Base-by-base conservation (phyloP, 805 yeast species). In the Saccharomycopsis lassenensis region DNA sequence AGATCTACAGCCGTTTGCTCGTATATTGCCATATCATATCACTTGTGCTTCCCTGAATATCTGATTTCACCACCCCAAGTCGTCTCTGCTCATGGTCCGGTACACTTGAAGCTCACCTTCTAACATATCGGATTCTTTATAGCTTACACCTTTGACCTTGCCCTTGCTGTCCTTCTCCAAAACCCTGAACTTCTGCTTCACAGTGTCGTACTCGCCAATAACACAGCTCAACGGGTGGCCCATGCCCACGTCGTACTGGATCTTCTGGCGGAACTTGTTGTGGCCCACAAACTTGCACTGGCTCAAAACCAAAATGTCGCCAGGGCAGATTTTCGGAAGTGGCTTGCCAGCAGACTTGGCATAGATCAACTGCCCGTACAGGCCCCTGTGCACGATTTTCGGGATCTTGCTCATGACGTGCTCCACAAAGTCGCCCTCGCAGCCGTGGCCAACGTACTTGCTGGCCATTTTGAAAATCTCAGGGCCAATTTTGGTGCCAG, bases 91-190 rank as follows among this genome's bases (percentile, higher is more conserved):
- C 22, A 86, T 78, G 5, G 73, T 71, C 51, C 97, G 71, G 57
- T 77, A 91, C 3, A 87, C 82, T 45, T 82, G 69, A 8, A 89
- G 60, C 48, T 74, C 75, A 4, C 98, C 98, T 40, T 73, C 62
- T 52, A 71, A 77, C 70, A 89, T 67, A 41, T 84, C 93, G 2
- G 70, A 61, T 3, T 87, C 54, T 48, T 74, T 74, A 54, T 79
- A 81, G 29, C 80, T 67, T 29, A 73, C 76, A 39, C 67, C 69
- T 40, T 62, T 69, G 26, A 80, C 64, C 35, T 65, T 67, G 24
- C 56, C 49, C 4, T 52, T 41, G 24, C 65, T 69, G 24, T 47
- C 51, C 39, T 62, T 63, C 48, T 77, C 87, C 44, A 78, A 60
- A 4, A 80, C 93, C 51, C 69, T 71, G 46, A 81, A 63, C 51